Conservation (phyloP, 2,329 filamentous ascomycete genomes). For the Cladosporium sp. region DNA sequence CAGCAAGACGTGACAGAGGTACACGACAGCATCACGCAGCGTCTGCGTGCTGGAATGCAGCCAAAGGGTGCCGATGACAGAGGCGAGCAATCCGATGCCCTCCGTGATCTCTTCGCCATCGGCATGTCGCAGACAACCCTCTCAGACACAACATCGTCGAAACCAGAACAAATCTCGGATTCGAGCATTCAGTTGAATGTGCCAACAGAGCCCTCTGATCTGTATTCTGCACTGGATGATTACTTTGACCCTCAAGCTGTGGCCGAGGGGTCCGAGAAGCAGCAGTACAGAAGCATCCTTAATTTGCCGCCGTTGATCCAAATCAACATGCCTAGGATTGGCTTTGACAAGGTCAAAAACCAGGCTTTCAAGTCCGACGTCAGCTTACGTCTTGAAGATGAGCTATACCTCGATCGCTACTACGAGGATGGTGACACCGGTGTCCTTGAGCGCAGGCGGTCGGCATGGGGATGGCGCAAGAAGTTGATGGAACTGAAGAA, state of each 20-base stretch:
- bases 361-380: slow-evolving; percentile 67
- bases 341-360: slow-evolving; percentile 58
- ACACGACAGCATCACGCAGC: slow-evolving; percentile 84
- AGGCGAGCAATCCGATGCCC: slow-evolving; percentile 67
- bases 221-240: slow-evolving; percentile 79
- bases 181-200: slow-evolving; percentile 62
- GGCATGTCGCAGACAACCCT: slow-evolving; percentile 12
- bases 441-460: slow-evolving; percentile 58
- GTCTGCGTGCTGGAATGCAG: slow-evolving; percentile 81
- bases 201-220: slow-evolving; percentile 52
- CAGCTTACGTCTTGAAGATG: slow-evolving; percentile 71
- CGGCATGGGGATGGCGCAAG: slow-evolving; percentile 69
- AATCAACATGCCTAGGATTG: slow-evolving; percentile 78
- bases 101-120: slow-evolving; percentile 27
- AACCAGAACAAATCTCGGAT: slow-evolving; percentile 23
- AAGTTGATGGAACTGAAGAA: slow-evolving; percentile 40
- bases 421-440: slow-evolving; percentile 60
- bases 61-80: slow-evolving; percentile 59
- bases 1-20: slow-evolving; percentile 97
- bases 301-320: slow-evolving; percentile 72
- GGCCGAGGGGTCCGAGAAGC: slow-evolving; percentile 46
- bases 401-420: slow-evolving; percentile 82
- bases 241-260: slow-evolving; percentile 77
- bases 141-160: not conserved
- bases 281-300: slow-evolving; percentile 62